These are phyloP conservation scores for Tricholoma sp. DNA, from an alignment of 768 basidiomycete species.

Conservation along the genomic window DNA sequence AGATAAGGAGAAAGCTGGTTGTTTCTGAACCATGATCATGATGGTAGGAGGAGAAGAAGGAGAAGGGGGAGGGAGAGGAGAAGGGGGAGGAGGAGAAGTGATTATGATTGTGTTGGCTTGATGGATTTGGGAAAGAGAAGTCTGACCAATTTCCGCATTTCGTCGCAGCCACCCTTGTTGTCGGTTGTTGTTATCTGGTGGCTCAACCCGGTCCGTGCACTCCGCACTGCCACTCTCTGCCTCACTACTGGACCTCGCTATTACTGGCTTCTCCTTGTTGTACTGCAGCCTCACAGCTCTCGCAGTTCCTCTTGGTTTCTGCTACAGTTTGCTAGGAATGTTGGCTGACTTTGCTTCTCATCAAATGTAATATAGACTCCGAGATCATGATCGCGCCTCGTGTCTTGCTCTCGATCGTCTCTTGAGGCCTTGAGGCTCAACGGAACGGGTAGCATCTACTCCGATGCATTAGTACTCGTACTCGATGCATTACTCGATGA, in stretches of 20 bases:
- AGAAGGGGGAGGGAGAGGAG: conserved; percentile 14
- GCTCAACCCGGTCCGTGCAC: conserved; percentile 9
- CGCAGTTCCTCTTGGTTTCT: too few species aligned
- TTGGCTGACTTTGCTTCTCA: too few species aligned
- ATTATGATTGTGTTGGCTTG: neutral
- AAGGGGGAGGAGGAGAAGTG: neutral
- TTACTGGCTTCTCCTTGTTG: too few species aligned
- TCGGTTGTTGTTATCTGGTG: conserved; percentile 17
- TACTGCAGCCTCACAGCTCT: too few species aligned
- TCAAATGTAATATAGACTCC: neutral
- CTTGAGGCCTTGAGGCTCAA: too few species aligned
- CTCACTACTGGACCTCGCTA: too few species aligned
- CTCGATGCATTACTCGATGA: too few species aligned
- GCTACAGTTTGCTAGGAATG: too few species aligned
- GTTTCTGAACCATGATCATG: conserved; percentile 51
- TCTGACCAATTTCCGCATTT: conserved; percentile 7
- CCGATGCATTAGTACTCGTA: too few species aligned
- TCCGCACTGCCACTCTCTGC: neutral
- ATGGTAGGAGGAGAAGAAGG: conserved; percentile 13
- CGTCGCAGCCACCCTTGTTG: conserved; percentile 18
- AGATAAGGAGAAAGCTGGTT: conserved; percentile 26
- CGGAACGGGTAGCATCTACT: too few species aligned
- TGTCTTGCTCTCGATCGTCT: neutral
- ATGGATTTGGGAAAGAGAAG: conserved; percentile 1
- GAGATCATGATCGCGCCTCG: neutral